Percentiles rank a stretch among this genome's conserved stretches.
These are phyloP conservation scores for Fusarium sp. DNA, from an alignment of 2,329 filamentous ascomycete genomes.

Conservation along the genomic window DNA sequence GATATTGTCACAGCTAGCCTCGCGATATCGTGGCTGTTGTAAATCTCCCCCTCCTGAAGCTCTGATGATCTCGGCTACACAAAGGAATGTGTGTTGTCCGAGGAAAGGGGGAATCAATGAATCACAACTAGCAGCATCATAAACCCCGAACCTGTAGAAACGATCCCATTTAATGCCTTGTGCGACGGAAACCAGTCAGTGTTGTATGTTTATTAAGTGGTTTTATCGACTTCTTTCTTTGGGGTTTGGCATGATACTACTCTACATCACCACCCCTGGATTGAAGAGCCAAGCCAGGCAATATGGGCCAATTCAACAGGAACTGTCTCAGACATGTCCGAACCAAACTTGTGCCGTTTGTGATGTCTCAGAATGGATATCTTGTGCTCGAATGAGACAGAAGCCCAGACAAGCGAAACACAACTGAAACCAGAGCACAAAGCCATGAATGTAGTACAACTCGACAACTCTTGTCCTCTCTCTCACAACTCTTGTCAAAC, in stretches of 20 bases:
- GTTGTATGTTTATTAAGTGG: background rate
- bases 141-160: background rate
- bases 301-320: background rate
- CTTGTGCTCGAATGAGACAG: conserved; percentile 8
- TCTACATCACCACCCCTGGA: conserved; percentile 26
- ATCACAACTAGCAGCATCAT: background rate
- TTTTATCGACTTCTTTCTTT: too few relatives aligned
- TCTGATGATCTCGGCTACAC: conserved; percentile 16
- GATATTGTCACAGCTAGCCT: conserved; percentile 8
- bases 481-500: conserved; percentile 26
- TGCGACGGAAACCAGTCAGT: background rate
- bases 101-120: conserved; percentile 20
- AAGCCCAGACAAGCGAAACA: conserved; percentile 34
- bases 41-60: conserved; percentile 21
- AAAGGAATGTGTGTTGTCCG: conserved; percentile 33
- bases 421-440: conserved; percentile 34
- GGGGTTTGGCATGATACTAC: conserved; percentile 6
- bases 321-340: conserved; percentile 20
- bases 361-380: background rate
- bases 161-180: background rate
- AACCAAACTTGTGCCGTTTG: conserved; percentile 19
- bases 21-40: conserved; percentile 34
- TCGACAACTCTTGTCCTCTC: conserved; percentile 12
- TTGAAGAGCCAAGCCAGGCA: conserved; percentile 4
- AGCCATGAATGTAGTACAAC: conserved; percentile 8